Percentiles rank a stretch among this genome's conserved stretches.
These are phyloP conservation scores for Sugiyamaella valdiviana DNA, from an alignment of 805 yeast genomes.

Conservation along the genomic window DNA sequence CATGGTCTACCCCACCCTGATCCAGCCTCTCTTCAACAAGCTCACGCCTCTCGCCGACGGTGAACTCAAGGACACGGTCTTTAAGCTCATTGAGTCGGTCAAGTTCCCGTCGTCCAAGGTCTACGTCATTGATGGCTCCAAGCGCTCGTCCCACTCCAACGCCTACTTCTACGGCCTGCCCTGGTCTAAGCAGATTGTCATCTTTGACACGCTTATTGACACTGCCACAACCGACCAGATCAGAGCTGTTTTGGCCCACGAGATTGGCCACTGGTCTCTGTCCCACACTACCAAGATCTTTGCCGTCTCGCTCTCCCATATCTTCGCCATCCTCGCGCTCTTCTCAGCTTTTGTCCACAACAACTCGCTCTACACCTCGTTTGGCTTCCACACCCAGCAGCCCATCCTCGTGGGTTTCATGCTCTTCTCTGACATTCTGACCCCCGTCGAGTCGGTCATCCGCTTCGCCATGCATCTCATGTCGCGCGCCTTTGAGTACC, in stretches of 20 bases:
- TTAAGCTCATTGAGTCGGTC: conserved; percentile 65
- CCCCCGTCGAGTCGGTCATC: conserved; percentile 67
- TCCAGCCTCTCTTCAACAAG: conserved; percentile 90
- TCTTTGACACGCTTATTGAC: conserved; percentile 84
- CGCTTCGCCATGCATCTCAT: conserved; percentile 62
- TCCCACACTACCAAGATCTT: conserved; percentile 80
- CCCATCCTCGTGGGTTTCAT: conserved; percentile 80
- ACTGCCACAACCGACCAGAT: conserved; percentile 72
- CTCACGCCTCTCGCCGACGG: conserved; percentile 87
- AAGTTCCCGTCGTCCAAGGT: conserved; percentile 82
- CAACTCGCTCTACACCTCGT: conserved; percentile 65
- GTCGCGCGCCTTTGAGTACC: conserved; percentile 83
- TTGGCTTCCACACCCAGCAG: conserved; percentile 62
- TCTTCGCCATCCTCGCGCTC: conserved; percentile 58
- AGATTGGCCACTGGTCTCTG: conserved; percentile 95
- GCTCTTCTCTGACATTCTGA: conserved; percentile 68
- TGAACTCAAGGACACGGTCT: conserved; percentile 74
- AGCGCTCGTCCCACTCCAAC: conserved; percentile 91
- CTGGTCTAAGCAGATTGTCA: conserved; percentile 92
- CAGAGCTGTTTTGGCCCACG: conserved; percentile 96
- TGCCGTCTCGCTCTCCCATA: conserved; percentile 55
- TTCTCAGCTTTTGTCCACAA: conserved; percentile 80
- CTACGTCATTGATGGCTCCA: conserved; percentile 93
- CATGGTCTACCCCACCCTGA: conserved; percentile 74
- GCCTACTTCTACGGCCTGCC: conserved; percentile 96